Evolutionary conservation across 768 basidiomycete genomes (phyloP).

Genomic region (Candolleomyces aberdarensis): DNA sequence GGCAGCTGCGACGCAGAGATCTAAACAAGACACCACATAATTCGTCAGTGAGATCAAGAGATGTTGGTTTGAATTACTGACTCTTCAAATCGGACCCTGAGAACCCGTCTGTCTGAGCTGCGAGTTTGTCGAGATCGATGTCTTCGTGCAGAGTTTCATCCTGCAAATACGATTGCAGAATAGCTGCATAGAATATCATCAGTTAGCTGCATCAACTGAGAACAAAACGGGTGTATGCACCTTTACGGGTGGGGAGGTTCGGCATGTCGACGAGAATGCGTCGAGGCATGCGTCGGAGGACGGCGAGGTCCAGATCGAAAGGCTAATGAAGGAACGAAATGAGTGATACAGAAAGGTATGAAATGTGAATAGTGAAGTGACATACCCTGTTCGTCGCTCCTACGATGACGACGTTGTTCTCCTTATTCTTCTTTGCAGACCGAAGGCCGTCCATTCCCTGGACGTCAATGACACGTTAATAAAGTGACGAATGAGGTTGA

Average conservation of each 20-base stretch:
- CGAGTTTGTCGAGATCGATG: conserved; percentile 6
- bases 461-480: too few relatives aligned
- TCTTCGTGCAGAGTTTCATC: conserved; percentile 9
- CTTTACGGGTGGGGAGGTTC: neutral
- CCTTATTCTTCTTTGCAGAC: conserved; percentile 14
- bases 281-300: conserved; percentile 12
- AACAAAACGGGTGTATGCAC: neutral
- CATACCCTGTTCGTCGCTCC: conserved; percentile 18
- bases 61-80: neutral
- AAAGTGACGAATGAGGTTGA: neutral
- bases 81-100: conserved; percentile 16
- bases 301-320: conserved; percentile 14
- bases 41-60: neutral
- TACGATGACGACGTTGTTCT: conserved; percentile 13
- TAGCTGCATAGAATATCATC: neutral
- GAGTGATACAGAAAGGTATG: neutral
- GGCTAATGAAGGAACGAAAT: conserved; percentile 7
- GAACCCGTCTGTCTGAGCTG: conserved; percentile 2
- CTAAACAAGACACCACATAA: neutral
- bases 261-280: conserved; percentile 11
- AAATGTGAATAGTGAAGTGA: neutral
- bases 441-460: conserved; percentile 19
- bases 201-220: neutral
- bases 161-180: neutral
- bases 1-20: conserved; percentile 7